Evolutionary conservation across 1,284 basidiomycete species (phyloP).

Genomic region (Pseudozyma sp.): DNA sequence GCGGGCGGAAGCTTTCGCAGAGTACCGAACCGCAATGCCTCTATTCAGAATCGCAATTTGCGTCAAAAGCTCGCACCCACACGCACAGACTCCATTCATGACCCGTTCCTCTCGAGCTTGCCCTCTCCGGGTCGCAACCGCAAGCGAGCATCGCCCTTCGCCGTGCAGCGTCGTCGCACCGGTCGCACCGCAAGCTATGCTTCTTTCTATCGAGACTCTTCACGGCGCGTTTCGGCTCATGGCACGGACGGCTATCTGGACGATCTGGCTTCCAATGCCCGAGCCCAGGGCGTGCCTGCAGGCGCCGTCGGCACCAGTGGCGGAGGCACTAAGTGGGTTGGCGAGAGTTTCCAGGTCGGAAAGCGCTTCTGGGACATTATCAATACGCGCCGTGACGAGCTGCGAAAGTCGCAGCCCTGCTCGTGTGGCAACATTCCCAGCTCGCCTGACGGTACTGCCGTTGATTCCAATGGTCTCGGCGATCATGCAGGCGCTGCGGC

Average conservation of each 20-base stretch:
- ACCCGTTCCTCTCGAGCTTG: slow-evolving; percentile 7
- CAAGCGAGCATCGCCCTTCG: slow-evolving; percentile 31
- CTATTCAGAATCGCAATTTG: slow-evolving; percentile 13
- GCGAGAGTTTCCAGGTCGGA: slow-evolving; percentile 63
- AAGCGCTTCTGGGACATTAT: slow-evolving; percentile 57
- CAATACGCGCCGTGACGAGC: slow-evolving; percentile 34
- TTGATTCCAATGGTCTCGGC: neutral
- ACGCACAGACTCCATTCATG: slow-evolving; percentile 9
- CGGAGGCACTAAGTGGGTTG: slow-evolving; percentile 66
- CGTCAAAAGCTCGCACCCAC: slow-evolving; percentile 7
- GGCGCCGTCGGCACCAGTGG: slow-evolving; percentile 60
- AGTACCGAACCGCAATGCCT: slow-evolving; percentile 12
- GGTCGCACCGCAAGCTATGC: slow-evolving; percentile 30
- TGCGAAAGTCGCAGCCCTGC: slow-evolving; percentile 27
- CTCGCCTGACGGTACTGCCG: neutral
- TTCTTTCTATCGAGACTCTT: slow-evolving; percentile 17
- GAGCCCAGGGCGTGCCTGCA: slow-evolving; percentile 30
- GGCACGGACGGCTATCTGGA: slow-evolving; percentile 23
- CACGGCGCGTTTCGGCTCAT: slow-evolving; percentile 16
- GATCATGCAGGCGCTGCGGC: slow-evolving; percentile 6
- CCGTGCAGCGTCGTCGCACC: slow-evolving; percentile 19
- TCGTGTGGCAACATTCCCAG: slow-evolving; percentile 7
- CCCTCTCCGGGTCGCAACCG: slow-evolving; percentile 21
- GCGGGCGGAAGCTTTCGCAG: slow-evolving; percentile 31
- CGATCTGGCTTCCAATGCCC: slow-evolving; percentile 4